Evolutionary conservation across 768 basidiomycete genomes (phyloP), one percentile per base, ranked within the genome.

Genomic region (Pleurotus pulmonarius): DNA sequence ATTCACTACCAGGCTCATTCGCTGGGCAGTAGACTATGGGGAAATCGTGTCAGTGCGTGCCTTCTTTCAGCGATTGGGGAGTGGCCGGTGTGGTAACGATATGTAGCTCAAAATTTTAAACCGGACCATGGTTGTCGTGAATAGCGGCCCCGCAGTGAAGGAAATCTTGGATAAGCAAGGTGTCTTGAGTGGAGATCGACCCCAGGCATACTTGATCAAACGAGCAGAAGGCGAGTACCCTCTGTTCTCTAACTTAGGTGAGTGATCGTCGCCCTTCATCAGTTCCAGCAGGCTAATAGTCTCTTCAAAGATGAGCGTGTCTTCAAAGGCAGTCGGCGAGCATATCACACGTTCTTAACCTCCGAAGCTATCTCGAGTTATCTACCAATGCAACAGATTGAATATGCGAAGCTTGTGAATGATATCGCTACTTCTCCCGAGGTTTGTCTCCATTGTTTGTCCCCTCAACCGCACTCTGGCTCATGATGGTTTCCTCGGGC

Each of bases 141-240:
- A 61, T 49, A 26, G 58, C 9, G 63, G 63, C 5, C 59, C 56
- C 9, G 49, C 60, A 5, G 53, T 67, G 1, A 59, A 57, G 29
- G 66, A 67, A 41, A 20, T 67, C 13, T 57, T 67, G 45, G 66
- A 67, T 40, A 65, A 64, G 43, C 67, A 54, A 40, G 60, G 66
- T 9, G 22, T 45, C n/a, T 38, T 48, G n/a, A 62, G 47, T 12
- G 47, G 51, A 18, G 62, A 64, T 48, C 60, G 66, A 15, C 66
- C 66, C 6, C 45, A 47, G 40, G 54, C 60, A 11, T 43, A 58
- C 43, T 61, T 63, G 60, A 57, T 61, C 51, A 58, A 58, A 24
- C 58, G 59, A 2, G 24, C 58, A 47, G 59, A 58, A 29, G 48
- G 56, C 61, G 63, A 5, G 56, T 60, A 13, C 26, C 46, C 13